Percentiles rank a stretch among this genome's conserved stretches.
Conservation (phyloP, 2,329 filamentous ascomycete genomes). For the Fusarium avenaceum region DNA sequence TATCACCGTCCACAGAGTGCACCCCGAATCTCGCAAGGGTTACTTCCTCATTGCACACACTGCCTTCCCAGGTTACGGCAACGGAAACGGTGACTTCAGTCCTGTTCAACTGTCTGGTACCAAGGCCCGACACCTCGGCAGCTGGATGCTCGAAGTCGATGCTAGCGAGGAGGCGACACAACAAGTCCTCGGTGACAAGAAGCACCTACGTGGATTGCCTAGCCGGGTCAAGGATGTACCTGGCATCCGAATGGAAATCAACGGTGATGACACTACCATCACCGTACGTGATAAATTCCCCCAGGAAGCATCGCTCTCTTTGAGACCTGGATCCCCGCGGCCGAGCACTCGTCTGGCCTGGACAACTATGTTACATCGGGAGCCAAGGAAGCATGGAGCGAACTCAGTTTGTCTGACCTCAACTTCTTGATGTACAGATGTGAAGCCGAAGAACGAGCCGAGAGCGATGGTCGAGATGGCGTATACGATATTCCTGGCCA, state of each 20-base stretch:
- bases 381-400: slow-evolving; percentile 81
- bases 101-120: slow-evolving; percentile 87
- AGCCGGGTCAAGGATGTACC: slow-evolving; percentile 81
- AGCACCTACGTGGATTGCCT: slow-evolving; percentile 83
- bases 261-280: slow-evolving; percentile 81
- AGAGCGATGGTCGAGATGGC: slow-evolving; percentile 84
- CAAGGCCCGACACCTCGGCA: slow-evolving; percentile 85
- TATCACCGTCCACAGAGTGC: slow-evolving; percentile 94
- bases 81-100: slow-evolving; percentile 83
- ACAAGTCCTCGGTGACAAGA: slow-evolving; percentile 75
- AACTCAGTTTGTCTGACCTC: slow-evolving; percentile 82
- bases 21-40: slow-evolving; percentile 91
- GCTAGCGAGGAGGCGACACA: slow-evolving; percentile 77
- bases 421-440: slow-evolving; percentile 94
- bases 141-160: slow-evolving; percentile 93
- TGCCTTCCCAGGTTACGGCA: slow-evolving; percentile 91
- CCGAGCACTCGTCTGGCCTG: slow-evolving; percentile 85
- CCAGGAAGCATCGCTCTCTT: slow-evolving; percentile 96
- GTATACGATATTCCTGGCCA: slow-evolving; percentile 87
- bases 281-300: slow-evolving; percentile 84
- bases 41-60: slow-evolving; percentile 97
- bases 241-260: slow-evolving; percentile 79
- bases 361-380: slow-evolving; percentile 89
- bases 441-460: slow-evolving; percentile 87
- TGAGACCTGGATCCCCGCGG: slow-evolving; percentile 93